These are phyloP conservation scores for Lactifluus echinatus DNA, from an alignment of 768 basidiomycete species.

Conservation along the genomic window DNA sequence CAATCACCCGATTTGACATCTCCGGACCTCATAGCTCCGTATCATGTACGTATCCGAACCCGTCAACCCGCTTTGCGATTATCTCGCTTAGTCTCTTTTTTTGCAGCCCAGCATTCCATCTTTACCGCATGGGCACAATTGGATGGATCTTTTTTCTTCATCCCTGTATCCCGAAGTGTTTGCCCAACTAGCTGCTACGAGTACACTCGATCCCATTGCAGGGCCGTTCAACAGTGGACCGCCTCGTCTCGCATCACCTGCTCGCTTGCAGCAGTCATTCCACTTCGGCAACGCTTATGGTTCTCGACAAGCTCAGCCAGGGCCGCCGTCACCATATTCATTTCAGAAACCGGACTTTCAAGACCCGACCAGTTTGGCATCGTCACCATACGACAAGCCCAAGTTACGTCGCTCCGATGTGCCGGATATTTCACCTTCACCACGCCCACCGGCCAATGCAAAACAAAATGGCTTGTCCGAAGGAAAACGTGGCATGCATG, in stretches of 20 bases:
- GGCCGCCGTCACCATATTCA: background rate
- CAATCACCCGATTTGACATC: slow-evolving; percentile 25
- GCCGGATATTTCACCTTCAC: background rate
- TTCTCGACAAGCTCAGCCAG: background rate
- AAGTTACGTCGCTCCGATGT: background rate
- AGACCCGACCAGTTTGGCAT: background rate
- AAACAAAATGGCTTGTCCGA: background rate
- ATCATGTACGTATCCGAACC: slow-evolving; percentile 12
- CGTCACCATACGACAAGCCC: background rate
- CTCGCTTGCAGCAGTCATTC: slow-evolving; percentile 8
- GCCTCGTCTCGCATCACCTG: slow-evolving; percentile 26
- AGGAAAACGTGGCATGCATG: background rate
- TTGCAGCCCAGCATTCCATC: slow-evolving; percentile 22
- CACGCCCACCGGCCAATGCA: background rate
- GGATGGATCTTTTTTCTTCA: slow-evolving; percentile 51
- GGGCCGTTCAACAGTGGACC: slow-evolving; percentile 34
- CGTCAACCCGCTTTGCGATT: background rate
- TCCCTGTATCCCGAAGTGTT: slow-evolving; percentile 55
- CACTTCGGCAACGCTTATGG: background rate
- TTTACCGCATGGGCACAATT: slow-evolving; percentile 33
- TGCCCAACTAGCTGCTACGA: slow-evolving; percentile 52
- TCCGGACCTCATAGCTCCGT: slow-evolving; percentile 18
- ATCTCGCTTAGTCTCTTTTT: slow-evolving; percentile 17
- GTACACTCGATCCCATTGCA: slow-evolving; percentile 38
- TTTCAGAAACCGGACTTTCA: background rate